Evolutionary conservation across 768 basidiomycete genomes (phyloP), one percentile per base, ranked within the genome.

Genomic region (Boletales sp.): DNA sequence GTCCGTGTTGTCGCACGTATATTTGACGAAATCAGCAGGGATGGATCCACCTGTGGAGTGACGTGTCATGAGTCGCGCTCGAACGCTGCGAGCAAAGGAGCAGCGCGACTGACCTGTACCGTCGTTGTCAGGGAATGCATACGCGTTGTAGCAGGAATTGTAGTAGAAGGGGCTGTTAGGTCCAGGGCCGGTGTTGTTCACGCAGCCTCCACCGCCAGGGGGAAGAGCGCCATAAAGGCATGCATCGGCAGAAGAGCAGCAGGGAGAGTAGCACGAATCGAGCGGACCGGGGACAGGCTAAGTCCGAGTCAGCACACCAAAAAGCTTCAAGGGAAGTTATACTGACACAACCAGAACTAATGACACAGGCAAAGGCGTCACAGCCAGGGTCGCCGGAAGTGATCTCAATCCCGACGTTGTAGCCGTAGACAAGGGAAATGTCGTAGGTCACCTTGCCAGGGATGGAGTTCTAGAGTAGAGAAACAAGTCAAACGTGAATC

Each of bases 101-200:
- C 6, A n/a, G 29, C 3, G 5, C 10, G 24, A 55, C 62, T 45
- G 41, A 68, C 65, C 1, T 4, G 65, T 34, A 17, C 67, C 65
- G n/a, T 69, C 67, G 37, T 66, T 67, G 52, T 67, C 67, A 17
- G 65, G 65, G 59, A 66, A 66, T 18, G 65, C 65, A 11, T 68
- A 68, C 21, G 67, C 65, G n/a, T 68, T 66, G 50, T 43, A 50
- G 49, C 65, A 68, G 4, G 53, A 50, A 18, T 31, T 4, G 21
- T 68, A 58, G 51, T 64, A 68, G 62, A 66, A 66, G 30, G 53
- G 2, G n/a, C 65, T 68, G 54, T 68, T 44, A 5, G 65, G 65
- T 19, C 65, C 65, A 15, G 65, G 64, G 7, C 66, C 67, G 0
- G 51, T 64, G 13, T 64, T 62, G 48, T 55, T 54, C 29, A 11